Base-by-base conservation (phyloP, 352 stramenopile genomes). In the Phytophthora hybrid region DNA sequence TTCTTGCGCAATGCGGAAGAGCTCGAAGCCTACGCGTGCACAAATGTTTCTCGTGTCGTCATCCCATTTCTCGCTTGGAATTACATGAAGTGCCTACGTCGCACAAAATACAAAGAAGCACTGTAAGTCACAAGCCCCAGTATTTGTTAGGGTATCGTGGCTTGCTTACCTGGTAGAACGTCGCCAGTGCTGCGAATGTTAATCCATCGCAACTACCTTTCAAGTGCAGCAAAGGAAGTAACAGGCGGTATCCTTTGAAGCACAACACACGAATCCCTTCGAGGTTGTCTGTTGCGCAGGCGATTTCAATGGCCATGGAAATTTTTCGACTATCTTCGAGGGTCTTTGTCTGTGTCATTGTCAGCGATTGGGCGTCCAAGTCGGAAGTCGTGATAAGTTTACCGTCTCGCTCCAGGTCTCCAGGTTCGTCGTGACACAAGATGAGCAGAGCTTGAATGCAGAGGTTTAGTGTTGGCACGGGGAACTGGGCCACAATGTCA, bases 221-320 rank as follows among this genome's bases (percentile, higher is more conserved):
- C 31, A 93, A 68, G 49, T 93, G 85, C 1, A 94, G 67, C n/a
- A 94, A 56, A 18, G 89, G 89, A 1, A 95, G 72, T 64, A 94
- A 44, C 1, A 91, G 39, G 4, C 81, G 77, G 49, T 94, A 95
- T 6, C 87, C 80, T 74, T 90, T 93, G 63, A 93, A 93, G 59
- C 77, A 78, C 18, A 94, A 64, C 4, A 65, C 47, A 11, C 76
- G 74, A 37, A 92, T 85, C 18, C 83, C 73, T 59, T 91, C 85
- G 8, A 59, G 41, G 57, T 93, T 88, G 4, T 69, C 77, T 11
- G 79, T 81, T 1, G 84, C 78, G 31, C 69, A 83, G 2, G 89
- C 87, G 5, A 94, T 77, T 39, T 95, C 89, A 26, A 94, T 71
- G 4, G 68, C 87, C 19, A 95, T 89, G 0, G 77, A 73, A 19